Evolutionary conservation across 129 eudicot genomes (phyloP), one percentile per base, ranked within the genome.

Genomic region (Lonicera japonica): DNA sequence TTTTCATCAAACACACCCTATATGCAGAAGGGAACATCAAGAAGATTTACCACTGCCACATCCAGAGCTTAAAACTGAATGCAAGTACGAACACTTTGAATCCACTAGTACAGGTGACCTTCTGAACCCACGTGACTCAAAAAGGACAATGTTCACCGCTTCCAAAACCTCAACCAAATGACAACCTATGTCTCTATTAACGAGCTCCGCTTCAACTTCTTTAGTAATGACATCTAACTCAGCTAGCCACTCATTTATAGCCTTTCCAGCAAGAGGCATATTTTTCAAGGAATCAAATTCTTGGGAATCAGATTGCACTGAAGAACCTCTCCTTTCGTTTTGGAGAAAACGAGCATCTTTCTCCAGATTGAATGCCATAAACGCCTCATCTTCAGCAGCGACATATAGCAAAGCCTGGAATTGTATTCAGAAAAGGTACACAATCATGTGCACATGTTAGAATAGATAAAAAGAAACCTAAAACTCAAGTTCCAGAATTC

Each of bases 371-470:
- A 61, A 77, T 60, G 86, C 87, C 87, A 77, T 64, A 73, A 79
- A 84, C 17, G 94, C 90, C 69, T 90, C 95, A 54, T 90, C 95
- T 80, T 90, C 97, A 13, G 90, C 90, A 58, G 89, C 87, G 65
- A 86, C 75, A 70, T 87, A 90, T 18, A 90, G 69, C 71, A 90
- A 80, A 55, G 86, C 87, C 97, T 90, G 73, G 21, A 72, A 41
- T 23, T 64, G 52, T 36, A 47, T 57, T 58, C n/a, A n/a, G n/a
- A n/a, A 8, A 43, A 51, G 56, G 51, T n/a, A 68, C 50, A 43
- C 50, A 57, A 48, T 23, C 21, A 23, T 5, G n/a, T 13, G 25
- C 22, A 20, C 12, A 14, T 45, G 46, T 17, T 7, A 11, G 46
- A 5, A 43, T 22, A 43, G 11, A 8, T 18, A 21, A 8, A 0